Percentiles rank a stretch among this genome's conserved stretches.
phyloP scores from a whole-genome alignment of 441 rosid genomes.

The Kokia cookei region DNA sequence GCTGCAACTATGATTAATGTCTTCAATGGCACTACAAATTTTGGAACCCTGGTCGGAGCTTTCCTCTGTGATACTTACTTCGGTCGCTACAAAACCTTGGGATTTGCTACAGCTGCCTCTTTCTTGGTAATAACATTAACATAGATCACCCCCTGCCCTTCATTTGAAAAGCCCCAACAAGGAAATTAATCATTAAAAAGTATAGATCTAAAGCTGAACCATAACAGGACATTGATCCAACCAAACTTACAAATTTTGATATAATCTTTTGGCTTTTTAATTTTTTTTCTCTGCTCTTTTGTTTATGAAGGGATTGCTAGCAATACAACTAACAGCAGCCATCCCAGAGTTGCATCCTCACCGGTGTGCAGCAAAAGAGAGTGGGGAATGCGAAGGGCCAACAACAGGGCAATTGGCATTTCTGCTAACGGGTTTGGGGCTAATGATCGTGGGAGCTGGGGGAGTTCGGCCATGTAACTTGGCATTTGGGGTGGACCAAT shows the following conservation, averaged over 20 bases:
- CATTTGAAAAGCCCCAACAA: no score
- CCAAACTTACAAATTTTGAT: background rate
- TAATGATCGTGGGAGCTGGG: constrained; percentile 14
- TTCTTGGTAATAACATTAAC: constrained; percentile 20
- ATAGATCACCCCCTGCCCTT: no score
- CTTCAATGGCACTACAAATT: constrained; percentile 37
- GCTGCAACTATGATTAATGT: constrained; percentile 32
- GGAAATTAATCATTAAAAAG: no score
- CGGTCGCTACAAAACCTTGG: constrained; percentile 36
- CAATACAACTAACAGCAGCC: constrained; percentile 21
- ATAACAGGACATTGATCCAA: no score
- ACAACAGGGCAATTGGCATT: constrained; percentile 15
- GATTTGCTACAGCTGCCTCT: constrained; percentile 21
- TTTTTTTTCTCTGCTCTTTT: background rate
- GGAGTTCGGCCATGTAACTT: constrained; percentile 23
- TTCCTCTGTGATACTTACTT: constrained; percentile 38
- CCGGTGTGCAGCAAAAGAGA: background rate
- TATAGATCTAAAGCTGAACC: no score
- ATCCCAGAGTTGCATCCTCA: constrained; percentile 19
- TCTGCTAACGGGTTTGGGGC: constrained; percentile 11
- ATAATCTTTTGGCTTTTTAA: background rate
- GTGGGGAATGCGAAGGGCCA: constrained; percentile 10
- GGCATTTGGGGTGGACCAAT: constrained; percentile 17
- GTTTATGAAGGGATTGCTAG: constrained; percentile 16
- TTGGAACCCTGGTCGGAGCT: constrained; percentile 36